Evolutionary conservation across 2,329 filamentous ascomycete genomes (phyloP), one percentile per base, ranked within the genome.

Genomic region (Magnaporthiopsis incrustans): DNA sequence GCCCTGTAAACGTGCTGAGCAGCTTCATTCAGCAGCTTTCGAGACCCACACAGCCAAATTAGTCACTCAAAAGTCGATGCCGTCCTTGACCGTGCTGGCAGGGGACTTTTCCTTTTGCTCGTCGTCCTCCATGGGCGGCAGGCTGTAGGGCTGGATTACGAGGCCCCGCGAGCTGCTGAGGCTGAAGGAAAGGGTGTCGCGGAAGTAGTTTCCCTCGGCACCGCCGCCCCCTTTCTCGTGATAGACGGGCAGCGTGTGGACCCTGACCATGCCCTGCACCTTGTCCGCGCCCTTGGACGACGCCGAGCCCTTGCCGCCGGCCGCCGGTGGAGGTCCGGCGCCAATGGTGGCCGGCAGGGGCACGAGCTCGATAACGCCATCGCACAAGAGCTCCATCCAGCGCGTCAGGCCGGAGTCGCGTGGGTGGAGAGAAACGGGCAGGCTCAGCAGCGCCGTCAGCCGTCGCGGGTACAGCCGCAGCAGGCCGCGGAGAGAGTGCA

Each of bases 161-260:
- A 99, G 86, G 62, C 91, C 93, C 70, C 85, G 88, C 3, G 85
- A 83, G 70, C 91, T 83, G 74, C 92, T 97, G 62, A 99, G 77
- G 66, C 88, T 93, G 74, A 99, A 99, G 5, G 92, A 92, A 76
- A 97, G 84, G 75, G 97, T 92, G 71, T 96, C 91, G 30, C 90
- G 87, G 63, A 89, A 82, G 67, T 86, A 87, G 65, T 85, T 85
- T 56, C 84, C 81, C 65, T 86, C 86, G 2, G 85, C 82, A 12
- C 86, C 88, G 18, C 91, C 92, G 2, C 92, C 92, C 1, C 95
- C 94, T 68, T 90, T 91, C 73, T 98, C 94, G 66, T 96, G 91
- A 68, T 91, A 88, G 0, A 97, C 81, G 0, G 95, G 94, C 50
- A 98, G 76, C 63, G 88, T 88, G 74, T 96, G 91, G 0, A 96